These are phyloP conservation scores for Blastomyces percursus DNA, from an alignment of 2,329 filamentous ascomycete genomes.

Conservation along the genomic window DNA sequence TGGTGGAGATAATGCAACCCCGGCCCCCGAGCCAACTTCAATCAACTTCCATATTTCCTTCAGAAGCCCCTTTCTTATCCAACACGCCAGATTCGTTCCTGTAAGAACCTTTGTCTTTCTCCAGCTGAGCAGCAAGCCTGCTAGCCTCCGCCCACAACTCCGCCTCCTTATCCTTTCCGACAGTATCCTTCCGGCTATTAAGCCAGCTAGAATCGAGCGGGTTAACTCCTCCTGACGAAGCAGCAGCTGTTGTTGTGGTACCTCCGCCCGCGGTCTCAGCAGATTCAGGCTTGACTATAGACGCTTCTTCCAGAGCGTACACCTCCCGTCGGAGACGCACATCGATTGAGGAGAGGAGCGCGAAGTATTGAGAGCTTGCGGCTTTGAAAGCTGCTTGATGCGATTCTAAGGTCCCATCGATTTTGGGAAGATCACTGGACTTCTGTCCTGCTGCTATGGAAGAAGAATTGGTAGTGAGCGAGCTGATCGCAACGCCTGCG, in stretches of 20 bases:
- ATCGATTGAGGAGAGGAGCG: conserved; percentile 61
- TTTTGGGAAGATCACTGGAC: conserved; percentile 24
- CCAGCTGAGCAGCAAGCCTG: conserved; percentile 41
- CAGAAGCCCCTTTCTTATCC: neutral
- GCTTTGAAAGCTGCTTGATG: conserved; percentile 50
- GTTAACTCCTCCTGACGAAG: conserved; percentile 34
- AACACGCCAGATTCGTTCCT: conserved; percentile 10
- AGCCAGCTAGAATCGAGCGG: conserved; percentile 77
- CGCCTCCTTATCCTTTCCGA: conserved; percentile 71
- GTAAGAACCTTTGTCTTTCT: conserved; percentile 13
- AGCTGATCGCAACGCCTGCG: conserved; percentile 52
- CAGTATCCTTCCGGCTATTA: conserved; percentile 72
- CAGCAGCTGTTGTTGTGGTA: conserved; percentile 15
- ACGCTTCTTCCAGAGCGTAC: conserved; percentile 69
- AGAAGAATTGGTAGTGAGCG: conserved; percentile 47
- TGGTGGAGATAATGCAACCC: neutral
- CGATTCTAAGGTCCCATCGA: conserved; percentile 36
- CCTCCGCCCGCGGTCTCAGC: conserved; percentile 22
- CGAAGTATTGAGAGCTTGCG: conserved; percentile 52
- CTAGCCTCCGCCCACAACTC: conserved; percentile 61
- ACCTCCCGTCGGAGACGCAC: conserved; percentile 65
- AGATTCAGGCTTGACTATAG: conserved; percentile 50
- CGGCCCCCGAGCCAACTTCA: conserved; percentile 14
- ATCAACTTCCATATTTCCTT: conserved; percentile 32
- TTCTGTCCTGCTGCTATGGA: conserved; percentile 20